phyloP scores from a whole-genome alignment of 2,329 filamentous ascomycete species.

The Teratosphaeria destructans region DNA sequence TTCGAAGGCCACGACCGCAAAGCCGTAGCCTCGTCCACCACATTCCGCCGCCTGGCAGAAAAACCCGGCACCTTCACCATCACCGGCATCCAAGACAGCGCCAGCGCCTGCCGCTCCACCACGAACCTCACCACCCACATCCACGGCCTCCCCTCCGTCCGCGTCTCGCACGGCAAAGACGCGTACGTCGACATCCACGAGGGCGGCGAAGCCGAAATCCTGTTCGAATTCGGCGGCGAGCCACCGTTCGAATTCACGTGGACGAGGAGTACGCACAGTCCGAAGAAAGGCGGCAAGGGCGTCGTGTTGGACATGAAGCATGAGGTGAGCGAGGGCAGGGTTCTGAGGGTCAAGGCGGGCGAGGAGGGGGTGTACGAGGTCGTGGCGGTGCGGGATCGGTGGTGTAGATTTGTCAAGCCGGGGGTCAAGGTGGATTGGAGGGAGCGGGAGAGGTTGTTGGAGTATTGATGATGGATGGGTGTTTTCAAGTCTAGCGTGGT shows the following conservation, averaged over 20 bases:
- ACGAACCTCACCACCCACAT: constrained; percentile 73
- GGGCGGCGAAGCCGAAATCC: constrained; percentile 83
- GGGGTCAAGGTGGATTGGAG: constrained; percentile 11
- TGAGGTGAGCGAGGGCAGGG: constrained; percentile 71
- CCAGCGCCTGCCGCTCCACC: constrained; percentile 73
- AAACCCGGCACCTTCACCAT: constrained; percentile 81
- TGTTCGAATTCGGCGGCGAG: constrained; percentile 91
- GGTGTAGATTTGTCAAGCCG: constrained; percentile 71
- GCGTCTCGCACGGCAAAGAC: constrained; percentile 73
- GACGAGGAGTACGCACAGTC: constrained; percentile 78
- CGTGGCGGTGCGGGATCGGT: constrained; percentile 87
- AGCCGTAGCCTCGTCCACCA: constrained; percentile 67
- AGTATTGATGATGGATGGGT: not conserved
- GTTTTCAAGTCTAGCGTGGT: not conserved
- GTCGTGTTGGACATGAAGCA: constrained; percentile 83
- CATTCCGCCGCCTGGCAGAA: constrained; percentile 87
- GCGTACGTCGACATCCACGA: constrained; percentile 89
- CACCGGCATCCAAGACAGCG: constrained; percentile 75
- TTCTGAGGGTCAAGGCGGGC: constrained; percentile 70
- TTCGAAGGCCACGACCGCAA: constrained; percentile 72
- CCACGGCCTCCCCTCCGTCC: constrained; percentile 84
- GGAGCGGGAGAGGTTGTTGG: constrained; percentile 9
- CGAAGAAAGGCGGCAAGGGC: constrained; percentile 56
- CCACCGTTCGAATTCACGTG: constrained; percentile 98
- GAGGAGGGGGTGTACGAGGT: constrained; percentile 98